Evolutionary conservation across 768 basidiomycete species (phyloP).

Genomic region (Lactifluus subvellereus): DNA sequence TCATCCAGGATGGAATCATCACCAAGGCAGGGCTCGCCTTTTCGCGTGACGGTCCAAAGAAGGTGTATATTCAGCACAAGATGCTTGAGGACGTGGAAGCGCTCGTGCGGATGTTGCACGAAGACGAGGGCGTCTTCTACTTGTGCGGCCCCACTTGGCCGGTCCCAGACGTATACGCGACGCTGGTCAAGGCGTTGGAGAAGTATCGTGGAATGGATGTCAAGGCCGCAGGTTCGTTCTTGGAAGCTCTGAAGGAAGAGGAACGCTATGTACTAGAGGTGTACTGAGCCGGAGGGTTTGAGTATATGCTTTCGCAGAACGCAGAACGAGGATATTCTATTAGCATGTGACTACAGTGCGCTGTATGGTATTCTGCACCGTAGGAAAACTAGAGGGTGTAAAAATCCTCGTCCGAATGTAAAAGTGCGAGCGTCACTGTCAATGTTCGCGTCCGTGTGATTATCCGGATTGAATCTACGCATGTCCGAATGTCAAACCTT

Average conservation of each 20-base stretch:
- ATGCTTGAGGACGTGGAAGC: constrained; percentile 85
- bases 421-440: neutral
- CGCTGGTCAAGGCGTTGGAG: constrained; percentile 75
- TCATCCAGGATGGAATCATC: constrained; percentile 77
- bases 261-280: constrained; percentile 98
- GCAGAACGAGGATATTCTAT: neutral
- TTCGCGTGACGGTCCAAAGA: constrained; percentile 87
- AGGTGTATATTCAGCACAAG: constrained; percentile 98
- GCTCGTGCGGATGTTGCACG: constrained; percentile 68
- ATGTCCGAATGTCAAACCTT: constrained; percentile 6
- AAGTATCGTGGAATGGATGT: constrained; percentile 61
- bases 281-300: constrained; percentile 10
- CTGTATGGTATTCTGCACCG: neutral
- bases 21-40: constrained; percentile 92
- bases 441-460: neutral
- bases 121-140: constrained; percentile 82
- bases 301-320: neutral
- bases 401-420: neutral
- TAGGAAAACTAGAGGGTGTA: neutral
- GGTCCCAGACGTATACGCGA: constrained; percentile 96
- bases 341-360: neutral
- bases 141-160: constrained; percentile 99
- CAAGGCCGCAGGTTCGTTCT: constrained; percentile 66
- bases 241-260: constrained; percentile 91
- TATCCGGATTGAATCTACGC: neutral